Evolutionary conservation across 257 asterid genomes (phyloP).

Genomic region (Lycium barbarum): DNA sequence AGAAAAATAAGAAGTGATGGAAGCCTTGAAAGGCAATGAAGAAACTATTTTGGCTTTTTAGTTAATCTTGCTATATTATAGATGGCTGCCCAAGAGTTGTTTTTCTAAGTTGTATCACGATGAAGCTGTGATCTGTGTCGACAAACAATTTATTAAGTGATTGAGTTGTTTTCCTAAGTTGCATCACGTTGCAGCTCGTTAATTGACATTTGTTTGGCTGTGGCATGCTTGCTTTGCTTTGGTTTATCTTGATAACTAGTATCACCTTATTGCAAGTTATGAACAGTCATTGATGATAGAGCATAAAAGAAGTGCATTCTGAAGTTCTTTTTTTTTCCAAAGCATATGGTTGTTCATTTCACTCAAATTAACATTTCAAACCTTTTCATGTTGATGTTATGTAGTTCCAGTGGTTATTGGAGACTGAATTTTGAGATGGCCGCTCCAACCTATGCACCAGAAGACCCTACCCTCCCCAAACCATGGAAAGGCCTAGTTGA

Average conservation of each 20-base stretch:
- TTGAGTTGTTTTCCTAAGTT: background rate
- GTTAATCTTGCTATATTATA: background rate
- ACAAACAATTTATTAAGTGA: background rate
- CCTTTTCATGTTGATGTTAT: background rate
- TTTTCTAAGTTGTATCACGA: background rate
- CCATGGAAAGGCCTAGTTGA: constrained; percentile 97
- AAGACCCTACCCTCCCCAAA: constrained; percentile 91
- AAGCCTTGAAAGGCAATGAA: background rate
- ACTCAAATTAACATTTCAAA: background rate
- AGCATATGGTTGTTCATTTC: background rate
- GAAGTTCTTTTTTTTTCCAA: background rate
- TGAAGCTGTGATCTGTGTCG: background rate
- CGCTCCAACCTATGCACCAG: constrained; percentile 85
- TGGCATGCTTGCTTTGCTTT: constrained; percentile 1
- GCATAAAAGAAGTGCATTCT: background rate
- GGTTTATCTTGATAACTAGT: background rate
- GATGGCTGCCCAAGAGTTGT: background rate
- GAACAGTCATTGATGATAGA: background rate
- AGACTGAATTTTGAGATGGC: constrained; percentile 59
- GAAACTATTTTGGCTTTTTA: background rate
- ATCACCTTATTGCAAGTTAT: background rate
- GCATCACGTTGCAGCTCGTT: background rate
- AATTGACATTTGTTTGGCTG: constrained; percentile 10
- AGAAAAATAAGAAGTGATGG: background rate
- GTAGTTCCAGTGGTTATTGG: background rate